Conservation (phyloP, 495 filamentous ascomycete genomes). For the Elasticomyces elasticus region DNA sequence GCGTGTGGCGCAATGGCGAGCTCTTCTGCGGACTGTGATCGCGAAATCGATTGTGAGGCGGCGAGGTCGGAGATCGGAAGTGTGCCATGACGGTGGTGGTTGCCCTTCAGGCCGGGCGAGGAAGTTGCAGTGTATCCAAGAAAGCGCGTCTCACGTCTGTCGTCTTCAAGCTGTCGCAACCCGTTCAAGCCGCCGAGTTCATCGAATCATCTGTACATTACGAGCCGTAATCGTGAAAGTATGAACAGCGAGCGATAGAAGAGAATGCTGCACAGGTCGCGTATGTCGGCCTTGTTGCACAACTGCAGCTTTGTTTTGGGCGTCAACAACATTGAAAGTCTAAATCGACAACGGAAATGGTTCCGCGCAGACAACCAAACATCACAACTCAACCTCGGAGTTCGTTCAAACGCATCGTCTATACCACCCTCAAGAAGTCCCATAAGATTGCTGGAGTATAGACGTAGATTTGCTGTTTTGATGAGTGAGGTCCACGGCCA, state of each 20-base stretch:
- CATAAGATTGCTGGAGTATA: no score
- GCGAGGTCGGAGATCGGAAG: slow-evolving; percentile 16
- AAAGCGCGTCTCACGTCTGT: neutral
- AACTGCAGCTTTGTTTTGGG: neutral
- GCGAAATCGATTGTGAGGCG: slow-evolving; percentile 14
- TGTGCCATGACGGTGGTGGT: neutral
- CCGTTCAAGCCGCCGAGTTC: neutral
- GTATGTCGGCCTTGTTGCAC: neutral
- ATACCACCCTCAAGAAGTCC: no score
- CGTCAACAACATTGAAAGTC: neutral
- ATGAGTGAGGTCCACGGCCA: no score
- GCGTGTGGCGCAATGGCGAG: slow-evolving; percentile 18
- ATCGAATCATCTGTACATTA: neutral
- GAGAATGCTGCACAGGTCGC: neutral
- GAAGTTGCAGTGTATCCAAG: neutral
- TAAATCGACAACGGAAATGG: neutral
- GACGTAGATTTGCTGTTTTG: no score
- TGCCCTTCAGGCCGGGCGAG: neutral
- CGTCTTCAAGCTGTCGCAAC: neutral
- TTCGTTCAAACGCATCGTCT: neutral
- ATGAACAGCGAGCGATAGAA: neutral
- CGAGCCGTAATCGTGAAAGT: neutral
- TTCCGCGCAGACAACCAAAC: neutral
- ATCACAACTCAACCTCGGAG: neutral
- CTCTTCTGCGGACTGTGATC: slow-evolving; percentile 15